These are phyloP conservation scores for Pyrenula aspistea DNA, from an alignment of 495 filamentous ascomycete species.

Conservation along the genomic window DNA sequence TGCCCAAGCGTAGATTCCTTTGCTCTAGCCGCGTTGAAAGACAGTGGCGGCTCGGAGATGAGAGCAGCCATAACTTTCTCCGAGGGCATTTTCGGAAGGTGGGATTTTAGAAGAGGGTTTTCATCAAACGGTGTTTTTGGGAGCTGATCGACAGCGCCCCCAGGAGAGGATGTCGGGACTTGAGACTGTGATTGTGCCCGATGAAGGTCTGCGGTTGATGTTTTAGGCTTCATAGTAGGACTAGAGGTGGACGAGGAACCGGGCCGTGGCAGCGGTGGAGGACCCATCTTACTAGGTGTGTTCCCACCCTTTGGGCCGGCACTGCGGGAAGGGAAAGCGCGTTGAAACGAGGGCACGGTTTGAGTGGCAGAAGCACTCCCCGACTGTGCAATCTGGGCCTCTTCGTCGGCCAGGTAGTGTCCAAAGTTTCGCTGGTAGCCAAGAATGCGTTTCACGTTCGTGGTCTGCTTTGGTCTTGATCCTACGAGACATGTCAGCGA, in stretches of 20 bases:
- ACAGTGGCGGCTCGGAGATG: slow-evolving; percentile 58
- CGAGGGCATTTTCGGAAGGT: slow-evolving; percentile 51
- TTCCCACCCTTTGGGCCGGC: slow-evolving; percentile 19
- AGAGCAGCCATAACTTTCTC: slow-evolving; percentile 56
- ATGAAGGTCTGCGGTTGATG: slow-evolving; percentile 6
- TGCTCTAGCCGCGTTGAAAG: slow-evolving; percentile 67
- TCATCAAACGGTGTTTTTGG: slow-evolving; percentile 7
- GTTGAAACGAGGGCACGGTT: not conserved
- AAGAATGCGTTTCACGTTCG: slow-evolving; percentile 81
- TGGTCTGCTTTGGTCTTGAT: slow-evolving; percentile 47
- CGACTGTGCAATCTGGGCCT: slow-evolving; percentile 48
- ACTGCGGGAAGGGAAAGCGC: slow-evolving; percentile 11
- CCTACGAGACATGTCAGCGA: slow-evolving; percentile 1
- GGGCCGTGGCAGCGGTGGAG: not conserved
- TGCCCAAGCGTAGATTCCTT: slow-evolving; percentile 36
- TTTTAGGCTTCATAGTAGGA: not conserved
- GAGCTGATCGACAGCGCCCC: not conserved
- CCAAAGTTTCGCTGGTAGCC: slow-evolving; percentile 82
- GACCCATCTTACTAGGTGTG: slow-evolving; percentile 4
- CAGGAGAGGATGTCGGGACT: not conserved
- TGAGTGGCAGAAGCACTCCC: slow-evolving; percentile 15
- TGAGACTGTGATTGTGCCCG: not conserved
- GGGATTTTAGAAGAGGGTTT: slow-evolving; percentile 50
- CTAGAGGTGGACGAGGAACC: not conserved
- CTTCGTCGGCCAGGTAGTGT: slow-evolving; percentile 84